Conservation (phyloP, 805 yeast genomes). For the Komagataella pastoris region DNA sequence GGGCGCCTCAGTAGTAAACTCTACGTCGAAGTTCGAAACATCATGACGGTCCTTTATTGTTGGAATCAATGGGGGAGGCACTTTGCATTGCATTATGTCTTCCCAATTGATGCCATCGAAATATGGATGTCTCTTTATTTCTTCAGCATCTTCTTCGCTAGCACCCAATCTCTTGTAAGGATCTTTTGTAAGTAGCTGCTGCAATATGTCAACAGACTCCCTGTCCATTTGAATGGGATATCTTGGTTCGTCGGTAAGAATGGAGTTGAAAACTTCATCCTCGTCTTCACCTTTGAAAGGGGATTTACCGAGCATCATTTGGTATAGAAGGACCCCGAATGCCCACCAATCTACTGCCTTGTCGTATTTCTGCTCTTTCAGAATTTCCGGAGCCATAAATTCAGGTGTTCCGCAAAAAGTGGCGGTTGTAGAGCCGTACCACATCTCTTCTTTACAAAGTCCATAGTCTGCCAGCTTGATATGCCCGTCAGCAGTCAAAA, state of each 20-base stretch:
- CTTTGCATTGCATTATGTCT: slow-evolving; percentile 57
- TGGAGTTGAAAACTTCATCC: slow-evolving; percentile 94
- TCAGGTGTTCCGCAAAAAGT: slow-evolving; percentile 99
- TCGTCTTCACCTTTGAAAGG: slow-evolving; percentile 86
- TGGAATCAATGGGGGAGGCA: slow-evolving; percentile 85
- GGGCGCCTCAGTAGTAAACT: slow-evolving; percentile 89
- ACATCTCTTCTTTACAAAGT: slow-evolving; percentile 74
- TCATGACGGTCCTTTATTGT: slow-evolving; percentile 80
- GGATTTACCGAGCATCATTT: slow-evolving; percentile 91
- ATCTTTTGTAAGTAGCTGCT: slow-evolving; percentile 82
- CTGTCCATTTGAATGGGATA: slow-evolving; percentile 97
- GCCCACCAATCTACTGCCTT: slow-evolving; percentile 99
- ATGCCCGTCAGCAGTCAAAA: slow-evolving; percentile 84
- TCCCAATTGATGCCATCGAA: slow-evolving; percentile 85
- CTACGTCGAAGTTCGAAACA: slow-evolving; percentile 86
- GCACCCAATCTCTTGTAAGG: slow-evolving; percentile 77
- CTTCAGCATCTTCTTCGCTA: slow-evolving; percentile 80
- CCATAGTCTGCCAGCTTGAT: slow-evolving; percentile 97
- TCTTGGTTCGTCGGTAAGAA: slow-evolving; percentile 88
- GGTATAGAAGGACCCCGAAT: slow-evolving; percentile 90
- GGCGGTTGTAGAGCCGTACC: slow-evolving; percentile 62
- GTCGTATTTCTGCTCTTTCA: slow-evolving; percentile 85
- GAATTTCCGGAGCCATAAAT: slow-evolving; percentile 97
- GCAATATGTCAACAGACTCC: slow-evolving; percentile 88
- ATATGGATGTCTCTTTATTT: slow-evolving; percentile 92